phyloP scores from a whole-genome alignment of 1,139 yeast species.

The Suhomyces kunorum region DNA sequence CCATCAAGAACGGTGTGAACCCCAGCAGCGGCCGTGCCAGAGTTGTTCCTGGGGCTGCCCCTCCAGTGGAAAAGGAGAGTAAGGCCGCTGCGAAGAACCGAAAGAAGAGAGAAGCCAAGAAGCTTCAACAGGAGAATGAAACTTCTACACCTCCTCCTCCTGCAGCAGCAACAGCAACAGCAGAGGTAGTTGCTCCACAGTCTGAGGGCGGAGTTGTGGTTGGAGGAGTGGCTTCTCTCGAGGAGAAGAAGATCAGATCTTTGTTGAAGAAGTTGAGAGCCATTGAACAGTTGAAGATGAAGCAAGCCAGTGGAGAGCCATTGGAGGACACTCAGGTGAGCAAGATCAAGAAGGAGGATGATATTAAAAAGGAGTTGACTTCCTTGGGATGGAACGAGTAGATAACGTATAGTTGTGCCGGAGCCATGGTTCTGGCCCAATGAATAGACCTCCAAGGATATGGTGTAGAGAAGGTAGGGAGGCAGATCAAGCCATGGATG shows the following conservation, averaged over 20 bases:
- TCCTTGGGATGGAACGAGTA: conserved; percentile 66
- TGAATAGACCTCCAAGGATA: conserved; percentile 1
- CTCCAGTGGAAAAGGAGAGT: conserved; percentile 46
- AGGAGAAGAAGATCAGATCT: conserved; percentile 90
- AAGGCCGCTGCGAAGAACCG: conserved; percentile 74
- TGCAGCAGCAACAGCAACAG: conserved; percentile 15
- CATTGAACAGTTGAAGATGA: conserved; percentile 82
- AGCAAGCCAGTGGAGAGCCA: conserved; percentile 80
- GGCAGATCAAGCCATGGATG: no score
- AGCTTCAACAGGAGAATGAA: conserved; percentile 34
- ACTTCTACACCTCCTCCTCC: conserved; percentile 15
- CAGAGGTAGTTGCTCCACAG: no score
- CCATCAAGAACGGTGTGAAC: conserved; percentile 26
- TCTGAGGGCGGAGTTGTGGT: conserved; percentile 40
- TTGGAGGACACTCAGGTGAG: conserved; percentile 91
- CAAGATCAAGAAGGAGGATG: conserved; percentile 84
- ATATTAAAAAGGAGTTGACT: conserved; percentile 70
- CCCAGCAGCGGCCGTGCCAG: conserved; percentile 29
- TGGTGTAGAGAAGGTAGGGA: neutral
- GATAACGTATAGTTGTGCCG: neutral
- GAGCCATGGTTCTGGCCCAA: neutral
- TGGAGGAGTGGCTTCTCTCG: conserved; percentile 68
- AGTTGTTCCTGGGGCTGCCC: conserved; percentile 47
- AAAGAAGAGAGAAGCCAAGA: conserved; percentile 74
- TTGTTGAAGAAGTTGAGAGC: conserved; percentile 92